These are phyloP conservation scores for Glycine soja DNA, from an alignment of 306 rosid species.

Conservation along the genomic window DNA sequence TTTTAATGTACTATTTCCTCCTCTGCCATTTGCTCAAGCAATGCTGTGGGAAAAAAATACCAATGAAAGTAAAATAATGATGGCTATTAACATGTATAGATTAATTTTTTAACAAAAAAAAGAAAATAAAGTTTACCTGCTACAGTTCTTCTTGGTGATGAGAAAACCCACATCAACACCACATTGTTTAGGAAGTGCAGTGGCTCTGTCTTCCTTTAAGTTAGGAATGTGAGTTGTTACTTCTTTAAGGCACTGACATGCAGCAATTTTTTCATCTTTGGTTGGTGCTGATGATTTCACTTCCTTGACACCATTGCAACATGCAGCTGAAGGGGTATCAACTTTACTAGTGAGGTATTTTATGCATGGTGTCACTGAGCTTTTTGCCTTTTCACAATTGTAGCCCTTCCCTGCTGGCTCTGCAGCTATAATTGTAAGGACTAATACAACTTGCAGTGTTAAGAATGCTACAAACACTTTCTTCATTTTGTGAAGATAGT, in stretches of 20 bases:
- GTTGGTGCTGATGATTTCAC: conserved; percentile 30
- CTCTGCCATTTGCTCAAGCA: neutral
- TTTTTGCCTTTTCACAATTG: conserved; percentile 16
- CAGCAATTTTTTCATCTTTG: neutral
- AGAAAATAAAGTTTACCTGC: neutral
- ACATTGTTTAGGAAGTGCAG: conserved; percentile 42
- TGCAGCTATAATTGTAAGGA: neutral
- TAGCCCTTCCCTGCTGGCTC: conserved; percentile 25
- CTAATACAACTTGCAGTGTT: neutral
- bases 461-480: neutral
- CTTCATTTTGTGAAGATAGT: conserved; percentile 21
- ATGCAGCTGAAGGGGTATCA: neutral
- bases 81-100: neutral
- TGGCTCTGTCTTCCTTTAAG: neutral
- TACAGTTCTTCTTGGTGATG: conserved; percentile 39
- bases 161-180: conserved; percentile 22
- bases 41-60: neutral
- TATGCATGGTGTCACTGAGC: conserved; percentile 6
- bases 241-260: conserved; percentile 49
- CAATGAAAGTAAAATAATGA: neutral
- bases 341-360: conserved; percentile 18
- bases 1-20: neutral
- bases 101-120: neutral
- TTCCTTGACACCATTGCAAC: conserved; percentile 25
- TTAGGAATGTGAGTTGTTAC: neutral